Conservation (phyloP, 306 rosid species). For the Vicia sativa region DNA sequence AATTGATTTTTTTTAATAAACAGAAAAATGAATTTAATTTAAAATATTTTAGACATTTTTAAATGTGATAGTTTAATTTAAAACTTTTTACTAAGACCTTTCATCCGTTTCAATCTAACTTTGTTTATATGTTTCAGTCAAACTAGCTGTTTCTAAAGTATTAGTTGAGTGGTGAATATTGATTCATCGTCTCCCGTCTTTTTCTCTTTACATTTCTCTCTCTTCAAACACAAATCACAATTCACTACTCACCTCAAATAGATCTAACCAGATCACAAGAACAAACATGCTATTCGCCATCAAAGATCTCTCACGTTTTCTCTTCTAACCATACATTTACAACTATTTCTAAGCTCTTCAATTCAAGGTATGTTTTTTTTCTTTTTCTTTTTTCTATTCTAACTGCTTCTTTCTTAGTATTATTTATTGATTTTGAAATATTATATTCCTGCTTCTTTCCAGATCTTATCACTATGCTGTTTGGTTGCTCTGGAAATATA, state of each 20-base stretch:
- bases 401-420: background rate
- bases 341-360: constrained; percentile 3
- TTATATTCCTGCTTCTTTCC: background rate
- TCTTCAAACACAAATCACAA: background rate
- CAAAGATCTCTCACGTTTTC: background rate
- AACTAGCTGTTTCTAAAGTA: too few species aligned
- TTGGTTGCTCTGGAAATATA: too few species aligned
- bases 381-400: background rate
- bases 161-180: too few species aligned
- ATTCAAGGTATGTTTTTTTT: constrained; percentile 5
- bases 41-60: too few species aligned
- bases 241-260: background rate
- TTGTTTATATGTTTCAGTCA: too few species aligned
- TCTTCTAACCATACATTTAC: constrained; percentile 13
- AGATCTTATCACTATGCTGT: constrained; percentile 25
- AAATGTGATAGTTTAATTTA: too few species aligned
- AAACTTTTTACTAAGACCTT: too few species aligned
- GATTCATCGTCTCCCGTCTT: constrained; percentile 1
- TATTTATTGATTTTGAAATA: constrained; percentile 7
- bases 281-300: background rate
- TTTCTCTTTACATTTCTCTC: constrained; percentile 16
- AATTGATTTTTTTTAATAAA: too few species aligned
- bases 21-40: too few species aligned
- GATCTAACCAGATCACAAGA: background rate
- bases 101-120: too few species aligned